Conservation (phyloP, 805 yeast genomes). For the Hanseniaspora valbyensis region DNA sequence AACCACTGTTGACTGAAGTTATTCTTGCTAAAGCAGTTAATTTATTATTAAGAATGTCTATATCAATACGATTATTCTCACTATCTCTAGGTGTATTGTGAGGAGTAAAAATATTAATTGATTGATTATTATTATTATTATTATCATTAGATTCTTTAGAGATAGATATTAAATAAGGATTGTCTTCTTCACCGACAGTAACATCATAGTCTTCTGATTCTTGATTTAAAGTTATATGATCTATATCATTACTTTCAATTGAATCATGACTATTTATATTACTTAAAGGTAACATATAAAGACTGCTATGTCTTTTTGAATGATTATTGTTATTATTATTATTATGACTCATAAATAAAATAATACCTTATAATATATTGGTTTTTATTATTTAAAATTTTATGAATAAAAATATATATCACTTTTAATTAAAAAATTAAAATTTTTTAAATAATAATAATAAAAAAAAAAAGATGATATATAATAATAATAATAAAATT, state of each 20-base stretch:
- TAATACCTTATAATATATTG: no score
- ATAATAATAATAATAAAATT: no score
- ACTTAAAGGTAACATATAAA: not conserved
- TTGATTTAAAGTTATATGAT: not conserved
- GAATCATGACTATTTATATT: constrained; percentile 6
- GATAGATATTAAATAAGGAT: constrained; percentile 5
- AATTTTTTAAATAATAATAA: no score
- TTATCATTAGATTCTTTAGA: not conserved
- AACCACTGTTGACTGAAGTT: constrained; percentile 13
- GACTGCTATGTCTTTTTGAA: not conserved
- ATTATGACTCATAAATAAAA: constrained; percentile 1
- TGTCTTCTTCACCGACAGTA: not conserved
- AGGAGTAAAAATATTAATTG: not conserved
- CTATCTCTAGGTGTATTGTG: not conserved
- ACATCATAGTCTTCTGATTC: not conserved
- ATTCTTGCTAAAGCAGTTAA: constrained; percentile 6
- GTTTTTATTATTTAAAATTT: no score
- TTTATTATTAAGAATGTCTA: not conserved
- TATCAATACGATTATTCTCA: not conserved
- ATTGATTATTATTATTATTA: not conserved
- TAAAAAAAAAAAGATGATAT: no score
- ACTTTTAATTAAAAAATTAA: no score
- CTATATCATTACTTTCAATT: no score
- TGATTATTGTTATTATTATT: no score
- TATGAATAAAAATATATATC: no score